phyloP scores from a whole-genome alignment of 1,284 basidiomycete genomes.

The Golubevia sp. region DNA sequence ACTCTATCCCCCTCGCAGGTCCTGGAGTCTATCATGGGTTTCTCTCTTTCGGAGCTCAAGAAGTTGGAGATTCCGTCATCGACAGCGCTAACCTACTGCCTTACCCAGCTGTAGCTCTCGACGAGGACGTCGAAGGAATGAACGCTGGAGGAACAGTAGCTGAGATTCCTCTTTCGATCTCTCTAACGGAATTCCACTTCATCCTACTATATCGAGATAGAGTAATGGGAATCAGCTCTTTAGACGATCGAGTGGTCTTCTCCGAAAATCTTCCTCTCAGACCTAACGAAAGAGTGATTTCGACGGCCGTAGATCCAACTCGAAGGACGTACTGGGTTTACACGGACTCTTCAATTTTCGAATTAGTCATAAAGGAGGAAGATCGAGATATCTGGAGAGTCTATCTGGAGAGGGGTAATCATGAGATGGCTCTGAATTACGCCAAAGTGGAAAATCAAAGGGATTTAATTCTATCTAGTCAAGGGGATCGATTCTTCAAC shows the following conservation, averaged over 20 bases:
- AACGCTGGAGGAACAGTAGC: slow-evolving; percentile 17
- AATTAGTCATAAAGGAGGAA: slow-evolving; percentile 84
- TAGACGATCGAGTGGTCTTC: slow-evolving; percentile 82
- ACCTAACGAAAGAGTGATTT: slow-evolving; percentile 40
- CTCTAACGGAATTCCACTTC: slow-evolving; percentile 90
- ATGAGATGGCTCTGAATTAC: slow-evolving; percentile 77
- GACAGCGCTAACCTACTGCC: slow-evolving; percentile 69
- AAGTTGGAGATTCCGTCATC: slow-evolving; percentile 72
- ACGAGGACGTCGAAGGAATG: slow-evolving; percentile 10
- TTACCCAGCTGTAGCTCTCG: slow-evolving; percentile 33
- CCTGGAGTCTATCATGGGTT: slow-evolving; percentile 49
- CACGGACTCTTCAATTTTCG: slow-evolving; percentile 85
- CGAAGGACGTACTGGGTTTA: slow-evolving; percentile 93
- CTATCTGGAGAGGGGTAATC: slow-evolving; percentile 78
- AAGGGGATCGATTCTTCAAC: slow-evolving; percentile 82
- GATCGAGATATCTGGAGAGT: slow-evolving; percentile 93
- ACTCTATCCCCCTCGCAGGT: slow-evolving; percentile 32
- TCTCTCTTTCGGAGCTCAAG: slow-evolving; percentile 30
- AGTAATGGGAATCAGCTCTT: slow-evolving; percentile 76
- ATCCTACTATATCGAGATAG: slow-evolving; percentile 81
- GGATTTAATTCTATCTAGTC: slow-evolving; percentile 79
- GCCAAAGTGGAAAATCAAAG: slow-evolving; percentile 83
- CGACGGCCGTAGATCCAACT: slow-evolving; percentile 71
- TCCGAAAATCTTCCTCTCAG: slow-evolving; percentile 68
- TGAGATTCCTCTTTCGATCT: slow-evolving; percentile 69